Conservation (phyloP, 1,284 basidiomycete genomes). For the Peniophora sp. region DNA sequence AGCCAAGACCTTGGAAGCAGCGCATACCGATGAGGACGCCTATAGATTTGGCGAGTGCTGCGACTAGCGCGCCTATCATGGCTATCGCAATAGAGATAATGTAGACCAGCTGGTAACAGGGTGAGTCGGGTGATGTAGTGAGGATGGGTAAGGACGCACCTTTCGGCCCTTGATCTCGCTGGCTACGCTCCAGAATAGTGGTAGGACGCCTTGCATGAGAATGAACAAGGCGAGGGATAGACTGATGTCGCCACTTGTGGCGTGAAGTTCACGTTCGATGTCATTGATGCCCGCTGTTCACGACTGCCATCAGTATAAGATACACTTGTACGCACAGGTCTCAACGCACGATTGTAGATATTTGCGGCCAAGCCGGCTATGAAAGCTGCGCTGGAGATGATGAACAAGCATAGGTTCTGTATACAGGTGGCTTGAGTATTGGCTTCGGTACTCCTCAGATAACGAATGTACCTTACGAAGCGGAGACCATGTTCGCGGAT, state of each 20-base stretch:
- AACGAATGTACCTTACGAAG: not conserved
- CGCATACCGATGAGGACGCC: constrained; percentile 67
- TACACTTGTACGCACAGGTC: too few relatives aligned
- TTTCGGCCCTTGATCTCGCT: constrained; percentile 80
- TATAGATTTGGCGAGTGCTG: constrained; percentile 62
- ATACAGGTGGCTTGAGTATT: too few relatives aligned
- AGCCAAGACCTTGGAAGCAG: constrained; percentile 61
- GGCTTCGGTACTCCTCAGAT: not conserved
- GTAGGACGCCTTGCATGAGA: constrained; percentile 64
- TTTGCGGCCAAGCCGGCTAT: constrained; percentile 63
- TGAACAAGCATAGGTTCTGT: constrained; percentile 46
- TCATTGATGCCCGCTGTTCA: constrained; percentile 58
- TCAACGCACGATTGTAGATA: constrained; percentile 57
- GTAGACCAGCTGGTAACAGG: constrained; percentile 50
- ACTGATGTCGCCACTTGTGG: constrained; percentile 63
- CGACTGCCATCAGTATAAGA: not conserved
- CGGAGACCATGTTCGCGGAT: not conserved
- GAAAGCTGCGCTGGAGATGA: constrained; percentile 54
- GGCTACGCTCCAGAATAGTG: constrained; percentile 63
- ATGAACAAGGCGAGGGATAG: constrained; percentile 75
- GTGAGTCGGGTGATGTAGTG: not conserved
- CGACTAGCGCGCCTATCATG: constrained; percentile 55
- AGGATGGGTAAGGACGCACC: constrained; percentile 29
- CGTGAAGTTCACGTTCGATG: constrained; percentile 58
- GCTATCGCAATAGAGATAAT: constrained; percentile 54